A percentile compares a stretch with the other conserved stretches of the same genome.
Conservation (phyloP, 371 early-diverging fungal genomes). For the Circinella minor region DNA sequence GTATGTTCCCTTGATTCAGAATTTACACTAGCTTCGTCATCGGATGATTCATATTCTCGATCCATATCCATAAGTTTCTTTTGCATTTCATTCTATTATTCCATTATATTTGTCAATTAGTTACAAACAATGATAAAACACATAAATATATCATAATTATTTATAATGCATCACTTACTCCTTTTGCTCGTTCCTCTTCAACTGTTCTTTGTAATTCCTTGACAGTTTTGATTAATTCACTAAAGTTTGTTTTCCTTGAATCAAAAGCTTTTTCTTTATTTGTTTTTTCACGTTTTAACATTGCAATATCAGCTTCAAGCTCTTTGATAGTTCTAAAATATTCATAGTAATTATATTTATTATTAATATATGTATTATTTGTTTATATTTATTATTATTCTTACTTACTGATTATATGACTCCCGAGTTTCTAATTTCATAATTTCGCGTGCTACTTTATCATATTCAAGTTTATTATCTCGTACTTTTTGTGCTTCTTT, state of each 20-base stretch:
- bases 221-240: conserved; percentile 25
- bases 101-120: not conserved
- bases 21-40: conserved; percentile 30
- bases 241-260: conserved; percentile 35
- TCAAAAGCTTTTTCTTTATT: conserved; percentile 33
- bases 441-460: conserved; percentile 58
- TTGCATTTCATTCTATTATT: conserved; percentile 35
- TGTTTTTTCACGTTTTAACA: conserved; percentile 39
- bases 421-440: conserved; percentile 51
- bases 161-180: conserved; percentile 23
- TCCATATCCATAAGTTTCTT: conserved; percentile 45
- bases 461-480: conserved; percentile 61
- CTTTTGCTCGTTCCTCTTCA: conserved; percentile 39
- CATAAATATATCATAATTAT: too few relatives aligned
- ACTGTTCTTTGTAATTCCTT: conserved; percentile 39
- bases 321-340: conserved; percentile 36
- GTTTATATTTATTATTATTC: not conserved
- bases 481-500: conserved; percentile 49
- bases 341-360: not conserved
- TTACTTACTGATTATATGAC: conserved; percentile 50
- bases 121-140: not conserved
- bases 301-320: conserved; percentile 40
- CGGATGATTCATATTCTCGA: conserved; percentile 45
- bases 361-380: not conserved
- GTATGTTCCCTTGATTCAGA: conserved; percentile 10